Evolutionary conservation across 2,329 filamentous ascomycete genomes (phyloP).

Genomic region (Fusarium redolens): DNA sequence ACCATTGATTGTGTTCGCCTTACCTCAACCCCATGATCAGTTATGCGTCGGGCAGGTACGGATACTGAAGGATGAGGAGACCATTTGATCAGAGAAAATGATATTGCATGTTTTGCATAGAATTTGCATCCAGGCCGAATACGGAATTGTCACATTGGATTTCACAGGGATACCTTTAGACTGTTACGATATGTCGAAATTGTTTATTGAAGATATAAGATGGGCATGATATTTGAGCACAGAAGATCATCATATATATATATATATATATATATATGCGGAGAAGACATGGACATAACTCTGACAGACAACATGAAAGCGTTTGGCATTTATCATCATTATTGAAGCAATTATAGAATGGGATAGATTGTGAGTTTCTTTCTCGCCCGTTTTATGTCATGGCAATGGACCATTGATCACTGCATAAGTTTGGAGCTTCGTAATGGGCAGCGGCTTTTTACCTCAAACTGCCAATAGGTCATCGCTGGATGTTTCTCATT

Average conservation of each 20-base stretch:
- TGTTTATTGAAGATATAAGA: constrained; percentile 30
- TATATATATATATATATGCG: constrained; percentile 1
- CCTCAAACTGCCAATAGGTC: not conserved
- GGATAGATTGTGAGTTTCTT: constrained; percentile 19
- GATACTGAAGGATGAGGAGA: constrained; percentile 20
- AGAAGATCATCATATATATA: constrained; percentile 7
- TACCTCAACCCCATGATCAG: constrained; percentile 7
- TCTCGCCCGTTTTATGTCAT: not conserved
- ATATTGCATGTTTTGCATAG: constrained; percentile 43
- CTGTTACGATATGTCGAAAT: constrained; percentile 41
- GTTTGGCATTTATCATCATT: constrained; percentile 21
- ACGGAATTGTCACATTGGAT: constrained; percentile 30
- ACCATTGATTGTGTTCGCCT: constrained; percentile 23
- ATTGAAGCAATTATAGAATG: constrained; percentile 25
- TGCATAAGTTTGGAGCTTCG: not conserved
- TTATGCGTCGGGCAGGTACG: constrained; percentile 12
- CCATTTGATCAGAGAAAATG: constrained; percentile 39
- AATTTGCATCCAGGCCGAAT: constrained; percentile 36
- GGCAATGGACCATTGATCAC: not conserved
- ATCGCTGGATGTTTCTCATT: not conserved
- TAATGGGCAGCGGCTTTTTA: not conserved
- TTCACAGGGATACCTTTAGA: constrained; percentile 48
- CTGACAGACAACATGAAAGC: constrained; percentile 18
- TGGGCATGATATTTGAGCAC: constrained; percentile 21
- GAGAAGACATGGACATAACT: constrained; percentile 17